These are phyloP conservation scores for Peltaster fructicola DNA, from an alignment of 2,329 filamentous ascomycete genomes.

Conservation along the genomic window DNA sequence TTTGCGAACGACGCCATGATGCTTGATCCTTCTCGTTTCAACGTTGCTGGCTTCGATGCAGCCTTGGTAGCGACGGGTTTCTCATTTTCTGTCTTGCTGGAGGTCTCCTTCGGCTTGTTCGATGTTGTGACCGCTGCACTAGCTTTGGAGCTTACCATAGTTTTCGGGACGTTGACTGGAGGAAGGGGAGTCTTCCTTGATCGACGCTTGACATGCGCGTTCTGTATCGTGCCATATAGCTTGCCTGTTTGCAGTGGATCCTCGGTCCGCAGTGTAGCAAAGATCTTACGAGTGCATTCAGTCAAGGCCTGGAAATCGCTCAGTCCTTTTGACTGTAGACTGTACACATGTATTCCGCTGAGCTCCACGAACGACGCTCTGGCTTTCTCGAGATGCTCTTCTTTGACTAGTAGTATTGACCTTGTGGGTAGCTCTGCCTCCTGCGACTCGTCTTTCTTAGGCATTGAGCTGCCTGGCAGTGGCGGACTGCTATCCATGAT, in stretches of 20 bases:
- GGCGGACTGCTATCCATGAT: constrained; percentile 48
- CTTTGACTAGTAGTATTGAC: constrained; percentile 14
- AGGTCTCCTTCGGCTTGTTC: constrained; percentile 10
- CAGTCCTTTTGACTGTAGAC: constrained; percentile 52
- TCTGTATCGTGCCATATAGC: constrained; percentile 57
- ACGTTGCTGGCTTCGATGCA: constrained; percentile 19
- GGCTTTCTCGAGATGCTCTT: constrained; percentile 23
- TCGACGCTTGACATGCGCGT: constrained; percentile 46
- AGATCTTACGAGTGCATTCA: constrained; percentile 48
- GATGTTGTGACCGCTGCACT: constrained; percentile 6
- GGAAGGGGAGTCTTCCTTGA: constrained; percentile 22
- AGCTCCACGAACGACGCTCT: constrained; percentile 56
- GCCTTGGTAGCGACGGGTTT: constrained; percentile 16
- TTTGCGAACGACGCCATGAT: constrained; percentile 72
- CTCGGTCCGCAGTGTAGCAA: constrained; percentile 36
- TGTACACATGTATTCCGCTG: constrained; percentile 72
- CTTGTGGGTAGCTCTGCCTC: constrained; percentile 32
- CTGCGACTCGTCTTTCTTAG: constrained; percentile 35
- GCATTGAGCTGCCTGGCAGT: constrained; percentile 49
- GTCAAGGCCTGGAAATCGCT: constrained; percentile 51
- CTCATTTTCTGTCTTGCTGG: constrained; percentile 7
- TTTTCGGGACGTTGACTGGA: constrained; percentile 16
- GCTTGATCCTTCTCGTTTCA: constrained; percentile 44
- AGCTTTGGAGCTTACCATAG: constrained; percentile 10
- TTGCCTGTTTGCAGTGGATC: constrained; percentile 42